phyloP scores from a whole-genome alignment of 2,329 filamentous ascomycete species.

The Neonectria hederae region DNA sequence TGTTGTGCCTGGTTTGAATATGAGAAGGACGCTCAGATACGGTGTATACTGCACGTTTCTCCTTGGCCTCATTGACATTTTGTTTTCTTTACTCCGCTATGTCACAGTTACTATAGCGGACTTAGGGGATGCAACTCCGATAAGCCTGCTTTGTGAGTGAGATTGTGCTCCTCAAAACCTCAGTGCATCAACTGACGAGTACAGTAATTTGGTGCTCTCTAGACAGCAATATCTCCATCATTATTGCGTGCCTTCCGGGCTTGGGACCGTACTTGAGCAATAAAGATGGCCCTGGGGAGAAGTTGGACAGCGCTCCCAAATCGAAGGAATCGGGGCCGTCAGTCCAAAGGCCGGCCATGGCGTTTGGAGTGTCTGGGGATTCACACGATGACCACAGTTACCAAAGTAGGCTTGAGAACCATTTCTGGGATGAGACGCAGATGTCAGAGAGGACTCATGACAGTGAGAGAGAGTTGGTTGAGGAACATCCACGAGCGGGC shows the following conservation, averaged over 20 bases:
- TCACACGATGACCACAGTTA: background rate
- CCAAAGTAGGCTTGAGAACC: background rate
- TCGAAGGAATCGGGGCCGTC: background rate
- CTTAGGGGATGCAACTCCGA: slow-evolving; percentile 17
- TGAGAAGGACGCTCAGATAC: background rate
- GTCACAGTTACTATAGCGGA: slow-evolving; percentile 21
- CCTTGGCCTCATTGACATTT: slow-evolving; percentile 31
- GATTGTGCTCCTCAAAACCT: background rate
- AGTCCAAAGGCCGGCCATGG: background rate
- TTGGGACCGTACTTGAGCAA: slow-evolving; percentile 31
- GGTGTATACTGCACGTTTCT: slow-evolving; percentile 25
- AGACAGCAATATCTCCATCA: slow-evolving; percentile 30
- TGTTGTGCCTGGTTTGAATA: slow-evolving; percentile 1
- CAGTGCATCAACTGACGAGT: background rate
- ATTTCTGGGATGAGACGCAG: background rate
- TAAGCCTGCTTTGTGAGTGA: slow-evolving; percentile 30
- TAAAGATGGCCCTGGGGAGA: background rate
- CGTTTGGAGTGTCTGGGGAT: background rate
- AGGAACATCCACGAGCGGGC: background rate
- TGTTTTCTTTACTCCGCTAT: slow-evolving; percentile 34
- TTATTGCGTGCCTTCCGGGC: slow-evolving; percentile 35
- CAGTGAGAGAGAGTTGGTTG: background rate
- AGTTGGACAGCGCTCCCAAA: background rate
- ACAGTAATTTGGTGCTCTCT: slow-evolving; percentile 30
- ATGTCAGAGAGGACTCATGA: background rate